Conservation (phyloP, 169 alveolate genomes). For the Babesia microti region DNA sequence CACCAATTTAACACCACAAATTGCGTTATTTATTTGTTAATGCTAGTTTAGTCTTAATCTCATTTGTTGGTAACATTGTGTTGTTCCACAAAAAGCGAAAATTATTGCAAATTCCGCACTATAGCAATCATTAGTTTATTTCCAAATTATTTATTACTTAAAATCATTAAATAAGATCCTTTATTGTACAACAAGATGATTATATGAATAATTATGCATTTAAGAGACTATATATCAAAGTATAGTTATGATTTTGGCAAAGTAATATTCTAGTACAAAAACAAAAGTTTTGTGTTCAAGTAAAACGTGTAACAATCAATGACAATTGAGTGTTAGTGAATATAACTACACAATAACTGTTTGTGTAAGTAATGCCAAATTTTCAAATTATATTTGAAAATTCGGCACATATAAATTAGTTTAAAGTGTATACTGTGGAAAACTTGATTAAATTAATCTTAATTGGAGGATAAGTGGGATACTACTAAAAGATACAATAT, state of each 20-base stretch:
- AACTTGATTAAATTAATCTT: neutral
- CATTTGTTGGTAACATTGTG: too few relatives aligned
- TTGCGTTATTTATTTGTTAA: too few relatives aligned
- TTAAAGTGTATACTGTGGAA: neutral
- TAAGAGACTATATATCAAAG: neutral
- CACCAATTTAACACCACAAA: too few relatives aligned
- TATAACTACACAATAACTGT: neutral
- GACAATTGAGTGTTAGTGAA: neutral
- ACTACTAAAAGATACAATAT: neutral
- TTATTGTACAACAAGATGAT: too few relatives aligned
- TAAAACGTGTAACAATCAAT: slow-evolving; percentile 1
- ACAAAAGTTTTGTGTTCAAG: neutral
- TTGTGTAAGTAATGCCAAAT: neutral
- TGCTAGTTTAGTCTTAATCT: too few relatives aligned
- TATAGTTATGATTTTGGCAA: neutral
- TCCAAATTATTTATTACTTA: too few relatives aligned
- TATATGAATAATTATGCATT: neutral
- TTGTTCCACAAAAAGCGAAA: too few relatives aligned
- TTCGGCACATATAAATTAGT: slow-evolving; percentile 2
- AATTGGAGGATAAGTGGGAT: neutral
- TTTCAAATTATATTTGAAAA: neutral
- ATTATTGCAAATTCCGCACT: too few relatives aligned
- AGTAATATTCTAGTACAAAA: neutral
- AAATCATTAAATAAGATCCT: too few relatives aligned
- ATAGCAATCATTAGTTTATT: too few relatives aligned